These are phyloP conservation scores for Fusarium napiforme DNA, from an alignment of 2,329 filamentous ascomycete genomes.

Conservation along the genomic window DNA sequence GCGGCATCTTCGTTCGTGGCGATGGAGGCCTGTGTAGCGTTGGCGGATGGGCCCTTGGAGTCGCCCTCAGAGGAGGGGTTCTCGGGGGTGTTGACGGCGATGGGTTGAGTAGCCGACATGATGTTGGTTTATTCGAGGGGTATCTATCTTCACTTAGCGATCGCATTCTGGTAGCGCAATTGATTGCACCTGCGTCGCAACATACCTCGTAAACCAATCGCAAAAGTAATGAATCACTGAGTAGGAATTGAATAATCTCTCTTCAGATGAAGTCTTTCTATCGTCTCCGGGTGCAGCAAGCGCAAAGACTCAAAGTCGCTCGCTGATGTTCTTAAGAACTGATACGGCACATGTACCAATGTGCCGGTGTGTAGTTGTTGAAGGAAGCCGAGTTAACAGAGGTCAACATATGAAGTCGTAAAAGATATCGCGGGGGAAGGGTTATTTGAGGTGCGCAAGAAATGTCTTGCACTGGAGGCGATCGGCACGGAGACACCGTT, in stretches of 20 bases:
- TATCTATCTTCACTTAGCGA: background rate
- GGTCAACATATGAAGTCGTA: constrained; percentile 30
- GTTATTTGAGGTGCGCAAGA: constrained; percentile 31
- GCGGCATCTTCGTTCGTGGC: constrained; percentile 47
- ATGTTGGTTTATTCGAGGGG: constrained; percentile 15
- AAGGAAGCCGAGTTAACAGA: constrained; percentile 21
- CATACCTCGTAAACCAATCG: constrained; percentile 32
- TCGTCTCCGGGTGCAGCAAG: constrained; percentile 64
- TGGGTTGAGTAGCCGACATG: constrained; percentile 26
- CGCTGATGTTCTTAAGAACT: constrained; percentile 59
- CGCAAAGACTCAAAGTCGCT: constrained; percentile 76
- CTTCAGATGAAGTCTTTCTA: constrained; percentile 63
- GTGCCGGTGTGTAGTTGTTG: constrained; percentile 46
- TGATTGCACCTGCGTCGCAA: background rate
- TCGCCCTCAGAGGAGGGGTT: constrained; percentile 16
- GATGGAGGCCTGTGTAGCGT: constrained; percentile 15
- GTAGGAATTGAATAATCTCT: background rate
- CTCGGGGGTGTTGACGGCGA: constrained; percentile 1
- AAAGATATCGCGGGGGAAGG: background rate
- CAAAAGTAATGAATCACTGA: constrained; percentile 1
- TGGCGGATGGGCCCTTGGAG: constrained; percentile 38
- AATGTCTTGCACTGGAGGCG: constrained; percentile 12
- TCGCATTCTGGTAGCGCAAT: background rate
- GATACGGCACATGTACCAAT: constrained; percentile 57
- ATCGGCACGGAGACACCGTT: constrained; percentile 30